Base-by-base conservation (phyloP, 345 rosid genomes). In the Boechera stricta region DNA sequence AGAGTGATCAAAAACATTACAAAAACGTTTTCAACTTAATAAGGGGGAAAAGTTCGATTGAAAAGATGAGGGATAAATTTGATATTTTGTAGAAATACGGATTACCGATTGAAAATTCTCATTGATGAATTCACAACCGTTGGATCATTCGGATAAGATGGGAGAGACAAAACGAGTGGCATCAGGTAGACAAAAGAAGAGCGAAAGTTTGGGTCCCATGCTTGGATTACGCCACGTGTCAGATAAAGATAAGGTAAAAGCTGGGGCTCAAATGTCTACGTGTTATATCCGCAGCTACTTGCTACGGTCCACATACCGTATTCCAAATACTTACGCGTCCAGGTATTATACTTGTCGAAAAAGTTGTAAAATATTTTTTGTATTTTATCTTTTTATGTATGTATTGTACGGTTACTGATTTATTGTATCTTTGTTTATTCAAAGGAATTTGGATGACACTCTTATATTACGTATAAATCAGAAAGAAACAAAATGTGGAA, bases 121-220 rank as follows among this genome's bases (percentile, higher is more conserved):
- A 2, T 2, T 12, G 26, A 16, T 21, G 24, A 41, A 59, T 26
- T 58, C 0, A 66, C 11, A 72, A 64, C 77, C 81, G 81, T 78
- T 72, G 64, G 77, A 78, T 78, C 35, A 4, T 47, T 41, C 42
- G 77, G 77, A 78, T 78, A 78, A 78, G 81, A 78, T 72, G 81
- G 32, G 67, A 49, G 33, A 42, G 60, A 59, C 44, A 18, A 47
- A 70, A 70, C 45, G 69, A 32, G 47, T 51, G 68, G 42, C 67
- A 49, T 38, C 62, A 61, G 64, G 33, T 21, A 26, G 66, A 65
- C 29, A 48, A 18, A 51, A 45, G 21, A 13, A 47, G 44, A 36
- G 15, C 13, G 47, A 33, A 51, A 35, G 51, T 39, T 33, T 26
- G 77, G 81, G 77, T 1, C 59, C 81, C 73, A 71, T 57, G 15